Conservation (phyloP, 805 yeast genomes). For the Saccharomycopsis selenospora region DNA sequence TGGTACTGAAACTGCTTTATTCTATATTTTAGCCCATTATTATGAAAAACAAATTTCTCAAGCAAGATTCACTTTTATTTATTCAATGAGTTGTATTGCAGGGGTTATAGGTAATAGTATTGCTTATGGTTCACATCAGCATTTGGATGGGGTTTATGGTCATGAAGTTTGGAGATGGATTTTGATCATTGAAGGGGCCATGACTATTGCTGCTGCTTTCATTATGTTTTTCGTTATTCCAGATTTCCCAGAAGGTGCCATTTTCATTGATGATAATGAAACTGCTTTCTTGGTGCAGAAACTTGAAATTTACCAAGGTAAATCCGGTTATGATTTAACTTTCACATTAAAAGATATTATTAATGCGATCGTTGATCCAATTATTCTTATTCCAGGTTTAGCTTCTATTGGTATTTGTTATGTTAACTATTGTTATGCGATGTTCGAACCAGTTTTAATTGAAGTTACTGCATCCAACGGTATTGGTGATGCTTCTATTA, state of each 20-base stretch:
- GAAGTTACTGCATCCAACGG: constrained; percentile 23
- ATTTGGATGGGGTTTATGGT: constrained; percentile 39
- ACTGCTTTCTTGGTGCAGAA: constrained; percentile 26
- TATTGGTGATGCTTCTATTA: constrained; percentile 11
- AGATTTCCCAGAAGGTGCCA: constrained; percentile 11
- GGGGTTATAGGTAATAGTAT: constrained; percentile 74
- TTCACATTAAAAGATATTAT: constrained; percentile 38
- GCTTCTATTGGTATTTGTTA: constrained; percentile 19
- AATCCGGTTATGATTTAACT: constrained; percentile 43
- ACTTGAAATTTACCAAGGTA: constrained; percentile 20
- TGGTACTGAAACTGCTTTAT: constrained; percentile 70
- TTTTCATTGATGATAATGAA: constrained; percentile 36
- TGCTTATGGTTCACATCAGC: constrained; percentile 50
- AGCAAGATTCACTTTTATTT: constrained; percentile 60
- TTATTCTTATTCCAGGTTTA: constrained; percentile 15
- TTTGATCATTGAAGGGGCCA: constrained; percentile 7
- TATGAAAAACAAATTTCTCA: constrained; percentile 61
- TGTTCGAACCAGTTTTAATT: constrained; percentile 18
- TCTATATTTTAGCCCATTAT: constrained; percentile 60
- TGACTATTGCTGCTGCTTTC: constrained; percentile 1
- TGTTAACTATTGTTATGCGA: constrained; percentile 19
- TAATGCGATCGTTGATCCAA: constrained; percentile 27
- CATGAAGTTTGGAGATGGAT: constrained; percentile 19
- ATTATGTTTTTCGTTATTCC: constrained; percentile 8
- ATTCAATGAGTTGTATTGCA: constrained; percentile 58